phyloP scores from a whole-genome alignment of 1,139 yeast genomes.

The Kodamaea arcana region DNA sequence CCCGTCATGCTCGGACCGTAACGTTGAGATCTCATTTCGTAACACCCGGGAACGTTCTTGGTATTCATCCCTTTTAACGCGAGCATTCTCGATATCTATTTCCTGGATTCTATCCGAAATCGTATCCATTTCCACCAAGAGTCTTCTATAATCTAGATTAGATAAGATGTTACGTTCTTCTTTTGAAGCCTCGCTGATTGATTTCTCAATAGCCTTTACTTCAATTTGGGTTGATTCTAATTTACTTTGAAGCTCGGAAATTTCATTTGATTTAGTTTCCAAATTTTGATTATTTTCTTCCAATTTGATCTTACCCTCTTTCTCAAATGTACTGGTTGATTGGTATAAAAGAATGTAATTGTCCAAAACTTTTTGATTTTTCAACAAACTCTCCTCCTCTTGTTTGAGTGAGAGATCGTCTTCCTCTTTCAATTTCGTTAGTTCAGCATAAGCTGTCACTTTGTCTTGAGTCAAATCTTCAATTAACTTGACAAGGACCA shows the following conservation, averaged over 20 bases:
- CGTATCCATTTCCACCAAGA: constrained; percentile 24
- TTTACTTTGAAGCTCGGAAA: constrained; percentile 10
- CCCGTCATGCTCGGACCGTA: constrained; percentile 71
- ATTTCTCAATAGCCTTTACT: constrained; percentile 24
- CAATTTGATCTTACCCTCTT: constrained; percentile 14
- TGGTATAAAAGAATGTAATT: constrained; percentile 9
- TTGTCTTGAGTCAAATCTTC: constrained; percentile 18
- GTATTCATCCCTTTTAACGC: constrained; percentile 57
- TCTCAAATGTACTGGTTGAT: constrained; percentile 19
- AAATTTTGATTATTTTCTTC: constrained; percentile 15
- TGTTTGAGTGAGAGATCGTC: constrained; percentile 4
- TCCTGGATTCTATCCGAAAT: constrained; percentile 25
- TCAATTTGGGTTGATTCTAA: constrained; percentile 24
- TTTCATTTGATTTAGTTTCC: constrained; percentile 10
- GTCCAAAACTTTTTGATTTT: constrained; percentile 2
- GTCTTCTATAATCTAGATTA: constrained; percentile 36
- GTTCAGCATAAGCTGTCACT: constrained; percentile 7
- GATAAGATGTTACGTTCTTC: constrained; percentile 36
- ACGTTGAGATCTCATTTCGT: constrained; percentile 49
- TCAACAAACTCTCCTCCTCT: constrained; percentile 2
- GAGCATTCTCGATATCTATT: constrained; percentile 58
- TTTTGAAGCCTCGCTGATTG: constrained; percentile 32
- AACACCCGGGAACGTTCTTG: constrained; percentile 54
- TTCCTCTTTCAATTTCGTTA: not conserved
- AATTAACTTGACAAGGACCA: constrained; percentile 18